Base-by-base conservation (phyloP, 2,329 filamentous ascomycete species). In the Endothia cerciana region DNA sequence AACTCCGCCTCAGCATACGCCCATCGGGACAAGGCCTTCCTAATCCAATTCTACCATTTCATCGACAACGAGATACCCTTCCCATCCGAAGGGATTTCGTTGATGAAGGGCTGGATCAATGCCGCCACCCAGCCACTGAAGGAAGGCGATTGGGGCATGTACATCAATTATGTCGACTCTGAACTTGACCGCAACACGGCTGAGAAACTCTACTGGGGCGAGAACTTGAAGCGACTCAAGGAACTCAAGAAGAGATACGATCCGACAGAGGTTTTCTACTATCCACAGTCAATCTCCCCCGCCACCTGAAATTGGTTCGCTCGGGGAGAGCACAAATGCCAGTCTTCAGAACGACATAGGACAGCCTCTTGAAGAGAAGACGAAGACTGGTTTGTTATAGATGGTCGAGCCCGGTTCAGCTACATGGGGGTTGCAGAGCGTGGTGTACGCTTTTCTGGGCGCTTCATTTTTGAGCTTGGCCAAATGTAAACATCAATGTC, bases 21-120 rank as follows among this genome's bases (percentile, higher is more conserved):
- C 7, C 78, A 81, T 68, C 77, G 78, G n/a, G 77, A 79, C 65
- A 80, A 79, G 69, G 77, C 84, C 61, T 77, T 84, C 40, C 82
- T 86, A 67, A 78, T 82, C 19, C 79, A 84, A 65, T 79, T 83
- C 62, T 80, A 81, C 62, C 82, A 84, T 69, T 75, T 79, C 19
- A 74, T 74, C 4, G 73, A 76, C 63, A 70, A 68, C 28, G 72
- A 72, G 17, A 55, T 22, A 17, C 30, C 67, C 1, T 78, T 78
- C 59, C 78, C 78, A 0, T 62, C 70, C 3, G 72, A 74, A 13
- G 78, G 79, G 0, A 77, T 78, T 57, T 59, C 69, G 2, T 70
- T 76, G 11, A 69, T 81, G 30, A 69, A 76, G 53, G 70, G 72
- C 30, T 80, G 81, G 64, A 70, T 75, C 17, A 65, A 70, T 57